Percentiles rank a stretch among this genome's conserved stretches.
Conservation (phyloP, 176 grass and related monocot genomes). For the Typha latifolia region DNA sequence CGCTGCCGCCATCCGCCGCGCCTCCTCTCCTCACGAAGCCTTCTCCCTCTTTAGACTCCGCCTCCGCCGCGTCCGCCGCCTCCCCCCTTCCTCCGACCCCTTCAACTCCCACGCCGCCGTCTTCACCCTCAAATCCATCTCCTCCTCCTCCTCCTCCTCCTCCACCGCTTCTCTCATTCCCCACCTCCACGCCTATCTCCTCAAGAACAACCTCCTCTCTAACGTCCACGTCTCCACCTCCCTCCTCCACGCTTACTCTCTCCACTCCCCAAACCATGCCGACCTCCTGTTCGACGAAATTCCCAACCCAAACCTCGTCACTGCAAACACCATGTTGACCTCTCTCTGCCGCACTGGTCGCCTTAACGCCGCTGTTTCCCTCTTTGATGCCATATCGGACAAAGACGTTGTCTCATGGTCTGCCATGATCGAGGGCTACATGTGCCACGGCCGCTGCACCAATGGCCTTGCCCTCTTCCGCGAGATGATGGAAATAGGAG, state of each 20-base stretch:
- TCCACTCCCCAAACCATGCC: conserved; percentile 17
- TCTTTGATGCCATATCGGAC: conserved; percentile 33
- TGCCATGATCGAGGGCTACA: conserved; percentile 38
- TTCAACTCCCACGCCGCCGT: conserved; percentile 25
- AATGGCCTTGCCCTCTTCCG: conserved; percentile 38
- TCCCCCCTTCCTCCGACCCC: conserved; percentile 10
- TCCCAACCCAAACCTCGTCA: conserved; percentile 27
- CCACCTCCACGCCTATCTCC: conserved; percentile 15
- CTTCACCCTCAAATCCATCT: conserved; percentile 25
- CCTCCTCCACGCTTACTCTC: conserved; percentile 29
- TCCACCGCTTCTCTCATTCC: not conserved
- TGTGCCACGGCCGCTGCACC: conserved; percentile 1
- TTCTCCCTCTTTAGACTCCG: conserved; percentile 11
- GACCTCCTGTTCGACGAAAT: conserved; percentile 47
- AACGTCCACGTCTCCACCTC: conserved; percentile 35
- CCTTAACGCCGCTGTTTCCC: conserved; percentile 15
- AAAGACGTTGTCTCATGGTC: conserved; percentile 51
- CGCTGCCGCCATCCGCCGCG: conserved; percentile 2
- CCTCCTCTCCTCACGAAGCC: conserved; percentile 14
- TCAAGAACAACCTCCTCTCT: conserved; percentile 9
- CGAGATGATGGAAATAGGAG: conserved; percentile 7
- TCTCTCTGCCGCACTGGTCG: conserved; percentile 29
- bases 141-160: not conserved
- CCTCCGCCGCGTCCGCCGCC: not conserved
- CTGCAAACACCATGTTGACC: conserved; percentile 39